Base-by-base conservation (phyloP, 2,329 filamentous ascomycete species). In the Juglanconis sp. region DNA sequence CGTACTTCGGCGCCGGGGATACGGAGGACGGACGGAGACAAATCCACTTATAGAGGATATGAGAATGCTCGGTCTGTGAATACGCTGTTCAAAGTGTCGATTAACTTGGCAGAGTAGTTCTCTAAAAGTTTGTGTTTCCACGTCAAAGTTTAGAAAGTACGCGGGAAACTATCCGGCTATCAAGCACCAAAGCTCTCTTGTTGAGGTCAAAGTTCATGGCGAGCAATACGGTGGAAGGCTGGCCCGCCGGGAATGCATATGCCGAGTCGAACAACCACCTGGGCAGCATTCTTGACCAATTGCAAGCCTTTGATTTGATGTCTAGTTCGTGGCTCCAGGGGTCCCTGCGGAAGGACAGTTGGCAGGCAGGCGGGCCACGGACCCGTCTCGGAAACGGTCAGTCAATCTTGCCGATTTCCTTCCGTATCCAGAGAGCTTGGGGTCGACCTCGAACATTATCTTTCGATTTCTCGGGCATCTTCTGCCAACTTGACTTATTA, bases 271-370 rank as follows among this genome's bases (percentile, higher is more conserved):
- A 47, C 50, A 34, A 60, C 40, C n/a, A 34, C 13, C 38, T 17
- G 35, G 13, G 38, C 38, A 40, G 38, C 38, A 40, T 6, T 17
- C 34, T 54, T 15, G 49, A 17, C 61, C 61, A 63, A 63, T 59
- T 36, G 51, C 48, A 52, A 40, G 31, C 15, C 13, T 2, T 38
- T 63, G 61, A 63, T 63, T 63, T 63, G 57, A 48, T 57, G 51
- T 6, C 48, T 34, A 46, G 57, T 40, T 32, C 53, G 42, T 56
- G 44, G 53, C 53, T 56, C 36, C 53, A 48, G 34, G 53, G 53
- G 53, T 38, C 38, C 38, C 9, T 11, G 38, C 44, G 31, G 4
- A 48, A 48, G 24, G 24, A 48, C 46, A 48, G 24, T 17, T 48
- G 46, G 46, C 46, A 48, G 17, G 17, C 42, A n/a, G 17, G 5